Base-by-base conservation (phyloP, 768 basidiomycete species). In the Zangia roseola region DNA sequence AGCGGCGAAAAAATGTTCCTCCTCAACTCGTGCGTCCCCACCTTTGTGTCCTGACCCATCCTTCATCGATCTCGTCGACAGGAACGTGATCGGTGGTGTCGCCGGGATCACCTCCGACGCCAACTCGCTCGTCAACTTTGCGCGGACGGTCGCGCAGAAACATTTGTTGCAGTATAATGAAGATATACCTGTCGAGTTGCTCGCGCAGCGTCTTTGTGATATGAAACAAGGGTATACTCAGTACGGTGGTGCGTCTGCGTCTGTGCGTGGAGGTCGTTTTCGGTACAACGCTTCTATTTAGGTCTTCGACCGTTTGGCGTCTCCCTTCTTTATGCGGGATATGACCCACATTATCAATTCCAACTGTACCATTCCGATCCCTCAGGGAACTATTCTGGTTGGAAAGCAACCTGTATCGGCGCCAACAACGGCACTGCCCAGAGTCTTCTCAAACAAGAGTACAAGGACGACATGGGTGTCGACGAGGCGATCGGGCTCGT, bases 181-280 rank as follows among this genome's bases (percentile, higher is more conserved):
- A 69, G 94, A 97, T 65, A 98, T 99, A 58, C 95, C 95, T 6
- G 97, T 97, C 25, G 97, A 99, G 69, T 75, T 95, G 60, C 84
- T 99, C 47, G 89, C 94, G 12, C 94, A 97, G 65, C 79, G 88
- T 47, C 71, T 99, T 50, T 98, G 95, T 62, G 91, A 99, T 71
- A 82, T 95, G 76, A 99, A 99, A 75, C 97, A 99, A 67, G 94
- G 94, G 8, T 98, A 97, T 66, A 98, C 95, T 33, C 95, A 98
- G 62, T 94, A 83, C 56, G 94, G 95, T 74, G 94, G 93, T 88
- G 57, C 53, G 79, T 48, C 33, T n/a, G 2, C 5, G 0, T 12
- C 33, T 17, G 6, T 28, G 5, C 28, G n/a, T 5, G 19, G 3
- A 14, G n/a, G 19, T 19, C 36, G 4, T 31, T 25, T 6, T n/a